Base-by-base conservation (phyloP, 768 basidiomycete species). In the Hericium coralloides region DNA sequence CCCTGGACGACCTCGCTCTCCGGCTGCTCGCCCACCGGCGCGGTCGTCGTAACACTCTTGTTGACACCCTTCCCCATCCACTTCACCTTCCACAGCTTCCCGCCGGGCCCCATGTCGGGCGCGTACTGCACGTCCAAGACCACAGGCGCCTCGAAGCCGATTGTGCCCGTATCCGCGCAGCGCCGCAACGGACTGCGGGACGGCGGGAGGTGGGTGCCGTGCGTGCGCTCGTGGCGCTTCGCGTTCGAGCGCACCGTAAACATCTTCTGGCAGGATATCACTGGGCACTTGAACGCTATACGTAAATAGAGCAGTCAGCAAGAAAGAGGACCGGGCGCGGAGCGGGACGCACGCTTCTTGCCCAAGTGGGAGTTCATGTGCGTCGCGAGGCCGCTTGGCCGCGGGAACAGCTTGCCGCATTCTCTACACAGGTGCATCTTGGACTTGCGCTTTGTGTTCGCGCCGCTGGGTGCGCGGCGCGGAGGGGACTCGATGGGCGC, bases 241-340 rank as follows among this genome's bases (percentile, higher is more conserved):
- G 87, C 87, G 63, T 91, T 91, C 9, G 89, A 90, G 14, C 86
- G 81, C n/a, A 91, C 88, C n/a, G 85, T 81, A 63, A 91, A 92
- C 3, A 74, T 78, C 65, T 85, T 84, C 25, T 72, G 69, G 66
- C 89, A 91, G 39, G 76, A 75, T 15, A 78, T 73, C 52, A 83
- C 81, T 0, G 71, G 76, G 64, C 89, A 91, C 52, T 69, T 71
- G 65, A 66, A 72, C 53, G 71, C 71, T 72, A 58, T 47, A 20
- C 23, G 20, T n/a, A 23, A 49, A 31, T 26, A 26, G 26, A 26
- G 26, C 26, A 31, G 14, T 26, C 7, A 26, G 26, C 26, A 26
- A 26, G 26, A 26, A 26, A 26, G 26, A 26, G 26, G 26, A 26
- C 26, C 26, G 26, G 26, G 26, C 7, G 26, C 26, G 26, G 26